Evolutionary conservation across 2,329 filamentous ascomycete species (phyloP).

Genomic region (Xylaria sp.): DNA sequence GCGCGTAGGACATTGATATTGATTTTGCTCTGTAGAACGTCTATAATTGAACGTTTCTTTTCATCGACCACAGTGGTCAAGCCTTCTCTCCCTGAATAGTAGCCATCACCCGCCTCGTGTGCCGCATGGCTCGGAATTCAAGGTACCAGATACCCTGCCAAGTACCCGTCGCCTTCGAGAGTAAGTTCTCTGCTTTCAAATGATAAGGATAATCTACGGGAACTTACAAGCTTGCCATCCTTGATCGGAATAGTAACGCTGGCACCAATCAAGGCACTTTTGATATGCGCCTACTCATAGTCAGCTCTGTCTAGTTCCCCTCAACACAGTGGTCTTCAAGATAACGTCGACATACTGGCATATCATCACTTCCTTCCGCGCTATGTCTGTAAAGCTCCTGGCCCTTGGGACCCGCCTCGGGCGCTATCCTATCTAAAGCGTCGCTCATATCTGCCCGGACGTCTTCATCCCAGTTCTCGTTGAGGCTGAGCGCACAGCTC

Average conservation of each 20-base stretch:
- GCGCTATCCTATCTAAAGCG: slow-evolving; percentile 89
- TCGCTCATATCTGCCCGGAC: slow-evolving; percentile 96
- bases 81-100: slow-evolving; percentile 91
- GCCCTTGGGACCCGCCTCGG: slow-evolving; percentile 77
- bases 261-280: slow-evolving; percentile 87
- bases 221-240: slow-evolving; percentile 77
- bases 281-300: slow-evolving; percentile 80
- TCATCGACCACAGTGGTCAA: slow-evolving; percentile 39
- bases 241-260: slow-evolving; percentile 92
- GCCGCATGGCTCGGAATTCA: slow-evolving; percentile 83
- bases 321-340: not conserved
- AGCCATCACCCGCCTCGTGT: slow-evolving; percentile 84
- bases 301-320: slow-evolving; percentile 67
- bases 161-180: slow-evolving; percentile 66
- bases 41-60: not conserved
- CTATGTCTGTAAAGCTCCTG: slow-evolving; percentile 84
- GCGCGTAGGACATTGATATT: slow-evolving; percentile 14
- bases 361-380: slow-evolving; percentile 91
- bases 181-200: slow-evolving; percentile 19
- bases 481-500: slow-evolving; percentile 87
- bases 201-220: not conserved
- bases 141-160: slow-evolving; percentile 96
- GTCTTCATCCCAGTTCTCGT: slow-evolving; percentile 89
- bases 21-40: slow-evolving; percentile 9
- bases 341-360: slow-evolving; percentile 72